Evolutionary conservation across 768 basidiomycete genomes (phyloP).

Genomic region (Pisolithus orientalis): DNA sequence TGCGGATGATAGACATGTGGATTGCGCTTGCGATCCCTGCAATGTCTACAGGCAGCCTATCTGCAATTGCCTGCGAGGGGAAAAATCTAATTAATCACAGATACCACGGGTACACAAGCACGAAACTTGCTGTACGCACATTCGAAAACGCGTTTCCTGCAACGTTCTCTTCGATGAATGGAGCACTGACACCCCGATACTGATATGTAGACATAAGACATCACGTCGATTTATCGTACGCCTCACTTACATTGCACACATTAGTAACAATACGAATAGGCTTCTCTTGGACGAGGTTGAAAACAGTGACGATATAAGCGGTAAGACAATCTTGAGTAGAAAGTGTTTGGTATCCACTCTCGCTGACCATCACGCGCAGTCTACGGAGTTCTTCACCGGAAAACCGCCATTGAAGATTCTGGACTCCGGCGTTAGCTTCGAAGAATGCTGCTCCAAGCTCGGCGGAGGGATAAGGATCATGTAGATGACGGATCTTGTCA

Average conservation of each 20-base stretch:
- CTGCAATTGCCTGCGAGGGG: not conserved
- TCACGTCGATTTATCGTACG: not conserved
- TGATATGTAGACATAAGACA: not conserved
- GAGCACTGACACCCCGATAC: not conserved
- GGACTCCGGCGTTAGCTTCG: not conserved
- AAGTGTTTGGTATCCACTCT: not conserved
- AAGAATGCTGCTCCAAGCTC: not conserved
- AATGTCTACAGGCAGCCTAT: not conserved
- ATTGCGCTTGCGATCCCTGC: not conserved
- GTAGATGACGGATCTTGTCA: too few relatives aligned
- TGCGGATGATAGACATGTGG: not conserved
- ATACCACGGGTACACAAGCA: not conserved
- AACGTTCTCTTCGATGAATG: not conserved
- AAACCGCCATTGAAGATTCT: not conserved
- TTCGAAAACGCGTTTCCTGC: not conserved
- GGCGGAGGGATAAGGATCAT: not conserved
- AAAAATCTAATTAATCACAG: not conserved
- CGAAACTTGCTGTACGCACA: not conserved
- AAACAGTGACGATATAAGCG: slow-evolving; percentile 13
- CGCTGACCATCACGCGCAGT: not conserved
- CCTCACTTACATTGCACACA: not conserved
- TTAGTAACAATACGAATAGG: slow-evolving; percentile 6
- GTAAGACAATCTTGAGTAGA: slow-evolving; percentile 20
- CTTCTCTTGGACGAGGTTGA: slow-evolving; percentile 9
- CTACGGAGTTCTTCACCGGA: not conserved